These are phyloP conservation scores for Lasiodiplodia gonubiensis DNA, from an alignment of 2,329 filamentous ascomycete species.

Conservation along the genomic window DNA sequence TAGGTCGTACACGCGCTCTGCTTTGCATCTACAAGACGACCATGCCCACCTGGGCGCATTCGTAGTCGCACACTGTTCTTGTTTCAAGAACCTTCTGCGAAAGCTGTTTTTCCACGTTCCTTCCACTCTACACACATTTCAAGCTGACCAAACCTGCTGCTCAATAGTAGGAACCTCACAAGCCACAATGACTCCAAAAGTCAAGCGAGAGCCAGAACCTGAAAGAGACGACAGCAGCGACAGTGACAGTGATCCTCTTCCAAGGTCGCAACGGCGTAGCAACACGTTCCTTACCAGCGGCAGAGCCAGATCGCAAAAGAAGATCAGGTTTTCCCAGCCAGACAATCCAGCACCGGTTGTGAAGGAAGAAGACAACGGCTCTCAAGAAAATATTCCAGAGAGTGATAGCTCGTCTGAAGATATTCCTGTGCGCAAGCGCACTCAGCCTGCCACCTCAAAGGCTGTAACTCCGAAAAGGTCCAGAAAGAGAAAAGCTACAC, in stretches of 20 bases:
- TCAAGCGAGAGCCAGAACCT: not conserved
- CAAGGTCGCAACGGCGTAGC: not conserved
- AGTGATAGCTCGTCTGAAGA: slow-evolving; percentile 28
- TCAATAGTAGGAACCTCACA: not conserved
- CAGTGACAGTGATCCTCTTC: slow-evolving; percentile 5
- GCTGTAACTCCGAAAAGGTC: not conserved
- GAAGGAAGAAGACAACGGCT: not conserved
- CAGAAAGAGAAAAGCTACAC: not conserved
- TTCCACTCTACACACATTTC: not conserved
- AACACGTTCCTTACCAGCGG: slow-evolving; percentile 8
- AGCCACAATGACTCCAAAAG: not conserved
- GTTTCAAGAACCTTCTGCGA: not conserved
- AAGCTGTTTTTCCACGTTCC: not conserved
- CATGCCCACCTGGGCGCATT: not conserved
- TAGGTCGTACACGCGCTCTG: not conserved
- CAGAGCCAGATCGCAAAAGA: not conserved
- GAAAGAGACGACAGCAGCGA: not conserved
- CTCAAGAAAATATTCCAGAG: not conserved
- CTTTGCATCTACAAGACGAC: not conserved
- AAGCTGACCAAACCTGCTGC: not conserved
- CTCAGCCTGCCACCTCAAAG: not conserved
- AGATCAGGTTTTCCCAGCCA: not conserved
- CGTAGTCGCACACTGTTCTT: not conserved
- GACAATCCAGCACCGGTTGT: not conserved
- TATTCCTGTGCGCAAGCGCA: not conserved